Conservation (phyloP, 2,329 filamentous ascomycete species). For the Pezicula rhizophila region DNA sequence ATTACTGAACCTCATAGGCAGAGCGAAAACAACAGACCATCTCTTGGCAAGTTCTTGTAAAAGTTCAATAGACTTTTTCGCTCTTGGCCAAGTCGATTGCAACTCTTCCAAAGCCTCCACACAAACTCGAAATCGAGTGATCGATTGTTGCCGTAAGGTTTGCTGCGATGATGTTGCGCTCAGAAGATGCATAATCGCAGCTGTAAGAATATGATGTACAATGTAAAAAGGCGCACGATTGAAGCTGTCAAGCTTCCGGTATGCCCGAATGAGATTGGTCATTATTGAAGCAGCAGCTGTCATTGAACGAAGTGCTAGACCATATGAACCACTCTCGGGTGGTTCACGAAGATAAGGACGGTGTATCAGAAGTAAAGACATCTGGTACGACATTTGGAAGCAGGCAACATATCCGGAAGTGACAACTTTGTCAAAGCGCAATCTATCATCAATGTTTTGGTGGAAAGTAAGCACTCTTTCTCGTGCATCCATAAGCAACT, state of each 20-base stretch:
- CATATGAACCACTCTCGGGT: background rate
- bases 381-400: slow-evolving; percentile 9
- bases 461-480: background rate
- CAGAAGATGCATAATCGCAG: slow-evolving; percentile 6
- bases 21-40: slow-evolving; percentile 1
- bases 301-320: slow-evolving; percentile 5
- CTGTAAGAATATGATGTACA: slow-evolving; percentile 6
- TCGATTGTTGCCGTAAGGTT: background rate
- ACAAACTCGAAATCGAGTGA: background rate
- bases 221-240: background rate
- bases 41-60: slow-evolving; percentile 1
- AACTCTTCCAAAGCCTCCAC: slow-evolving; percentile 1
- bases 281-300: slow-evolving; percentile 3
- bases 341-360: slow-evolving; percentile 5
- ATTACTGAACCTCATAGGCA: slow-evolving; percentile 3
- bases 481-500: background rate
- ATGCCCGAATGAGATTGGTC: background rate
- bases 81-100: slow-evolving; percentile 1
- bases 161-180: slow-evolving; percentile 1
- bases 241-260: background rate
- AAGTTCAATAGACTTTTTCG: background rate
- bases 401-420: background rate
- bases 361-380: slow-evolving; percentile 7
- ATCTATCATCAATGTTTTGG: background rate
- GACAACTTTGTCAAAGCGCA: background rate